These are phyloP conservation scores for Podaxis carcinomalis DNA, from an alignment of 768 basidiomycete genomes.

Conservation along the genomic window DNA sequence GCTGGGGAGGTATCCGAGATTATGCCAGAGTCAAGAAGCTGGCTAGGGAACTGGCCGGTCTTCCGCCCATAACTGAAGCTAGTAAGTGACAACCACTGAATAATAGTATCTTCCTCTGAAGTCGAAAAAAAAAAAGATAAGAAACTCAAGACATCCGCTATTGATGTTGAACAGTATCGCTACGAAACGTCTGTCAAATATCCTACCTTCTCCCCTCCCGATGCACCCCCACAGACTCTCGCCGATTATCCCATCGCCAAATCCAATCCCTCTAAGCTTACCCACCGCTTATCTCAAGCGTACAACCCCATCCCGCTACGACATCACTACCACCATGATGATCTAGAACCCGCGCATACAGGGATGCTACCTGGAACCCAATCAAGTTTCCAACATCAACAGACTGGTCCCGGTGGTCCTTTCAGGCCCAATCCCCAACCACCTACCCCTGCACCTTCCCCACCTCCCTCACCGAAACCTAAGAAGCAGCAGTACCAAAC, in stretches of 20 bases:
- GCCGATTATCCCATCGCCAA: slow-evolving; percentile 31
- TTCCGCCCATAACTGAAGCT: slow-evolving; percentile 51
- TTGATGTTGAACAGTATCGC: slow-evolving; percentile 87
- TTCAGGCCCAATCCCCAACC: slow-evolving; percentile 57
- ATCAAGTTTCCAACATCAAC: slow-evolving; percentile 30
- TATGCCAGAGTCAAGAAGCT: slow-evolving; percentile 78
- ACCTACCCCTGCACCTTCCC: slow-evolving; percentile 87
- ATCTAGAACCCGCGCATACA: slow-evolving; percentile 46
- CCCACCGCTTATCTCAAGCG: slow-evolving; percentile 79
- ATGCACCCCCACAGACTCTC: slow-evolving; percentile 31
- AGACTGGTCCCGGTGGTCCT: slow-evolving; percentile 20
- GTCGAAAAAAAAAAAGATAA: slow-evolving; percentile 28
- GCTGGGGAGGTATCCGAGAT: slow-evolving; percentile 91
- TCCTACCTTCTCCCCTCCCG: slow-evolving; percentile 81
- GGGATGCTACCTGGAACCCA: slow-evolving; percentile 34
- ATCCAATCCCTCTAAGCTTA: slow-evolving; percentile 32
- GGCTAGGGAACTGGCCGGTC: slow-evolving; percentile 78
- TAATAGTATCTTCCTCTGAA: background rate
- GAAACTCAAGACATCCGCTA: slow-evolving; percentile 83
- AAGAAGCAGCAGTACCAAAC: slow-evolving; percentile 99
- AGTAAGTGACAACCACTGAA: slow-evolving; percentile 13
- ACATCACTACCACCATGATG: slow-evolving; percentile 91
- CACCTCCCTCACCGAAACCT: slow-evolving; percentile 74
- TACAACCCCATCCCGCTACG: slow-evolving; percentile 91
- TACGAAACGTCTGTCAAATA: slow-evolving; percentile 94